Percentiles rank a stretch among this genome's conserved stretches.
These are phyloP conservation scores for Selenicereus undatus DNA, from an alignment of 148 eudicot genomes.

Conservation along the genomic window DNA sequence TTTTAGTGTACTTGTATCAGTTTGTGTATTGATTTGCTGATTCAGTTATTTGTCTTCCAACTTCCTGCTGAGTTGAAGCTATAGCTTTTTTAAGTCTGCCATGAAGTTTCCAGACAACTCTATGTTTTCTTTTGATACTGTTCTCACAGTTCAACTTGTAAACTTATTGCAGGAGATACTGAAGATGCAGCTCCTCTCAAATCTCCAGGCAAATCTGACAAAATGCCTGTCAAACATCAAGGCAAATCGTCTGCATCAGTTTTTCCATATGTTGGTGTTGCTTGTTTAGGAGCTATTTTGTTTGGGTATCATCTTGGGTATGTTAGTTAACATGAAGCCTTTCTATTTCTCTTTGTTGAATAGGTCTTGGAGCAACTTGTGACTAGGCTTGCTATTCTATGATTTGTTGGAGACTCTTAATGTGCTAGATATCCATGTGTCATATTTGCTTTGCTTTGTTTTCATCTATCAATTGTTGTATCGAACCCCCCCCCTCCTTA, in stretches of 20 bases:
- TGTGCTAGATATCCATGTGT: neutral
- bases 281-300: constrained; percentile 93
- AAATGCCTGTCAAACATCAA: constrained; percentile 34
- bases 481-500: neutral
- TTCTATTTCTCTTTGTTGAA: constrained; percentile 5
- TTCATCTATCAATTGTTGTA: neutral
- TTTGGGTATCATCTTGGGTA: constrained; percentile 99
- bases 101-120: neutral
- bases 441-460: neutral
- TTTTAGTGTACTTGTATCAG: neutral
- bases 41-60: neutral
- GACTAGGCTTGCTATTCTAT: neutral
- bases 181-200: constrained; percentile 46
- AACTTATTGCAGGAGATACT: constrained; percentile 46
- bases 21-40: neutral
- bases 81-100: neutral
- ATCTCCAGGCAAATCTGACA: neutral
- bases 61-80: neutral
- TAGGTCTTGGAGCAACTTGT: constrained; percentile 8
- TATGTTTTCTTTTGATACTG: constrained; percentile 1
- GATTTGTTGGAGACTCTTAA: neutral
- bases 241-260: constrained; percentile 79
- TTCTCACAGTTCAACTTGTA: constrained; percentile 15
- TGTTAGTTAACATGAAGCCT: constrained; percentile 10
- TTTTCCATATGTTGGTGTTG: constrained; percentile 92